Evolutionary conservation across 208 protist genomes (phyloP), one percentile per base, ranked within the genome.

Genomic region (Wallacemonas sp.): DNA sequence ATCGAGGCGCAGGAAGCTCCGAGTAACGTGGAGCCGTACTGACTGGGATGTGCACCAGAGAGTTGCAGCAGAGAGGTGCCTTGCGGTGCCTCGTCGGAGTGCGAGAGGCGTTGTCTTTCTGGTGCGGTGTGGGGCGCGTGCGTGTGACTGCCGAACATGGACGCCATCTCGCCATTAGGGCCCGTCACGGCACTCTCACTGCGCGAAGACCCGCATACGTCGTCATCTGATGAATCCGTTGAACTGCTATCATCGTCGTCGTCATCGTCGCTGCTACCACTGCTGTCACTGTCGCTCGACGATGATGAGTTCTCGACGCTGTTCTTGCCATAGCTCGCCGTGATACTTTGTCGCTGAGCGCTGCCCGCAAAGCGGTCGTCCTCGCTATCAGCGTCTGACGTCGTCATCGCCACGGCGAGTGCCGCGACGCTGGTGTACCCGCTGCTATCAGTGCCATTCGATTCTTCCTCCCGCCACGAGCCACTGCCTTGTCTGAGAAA

Each of bases 401-500:
- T 13, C 19, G 32, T 46, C 27, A 50, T 3, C 8, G 34, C 36
- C 19, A 0, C 26, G 9, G 50, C 50, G 3, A 57, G 29, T 10
- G 50, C 50, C 1, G 24, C 12, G 29, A 57, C 50, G 22, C 50
- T 57, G 3, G 15, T 32, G 21, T 57, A 57, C 3, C 9, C 30
- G 29, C 50, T n/a, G n/a, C n/a, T 57, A 24, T 57, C 50, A 9
- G 26, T 1, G 0, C 30, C 50, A 12, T 26, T 57, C 3, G 30
- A 38, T n/a, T 57, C 50, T 32, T 57, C 50, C n/a, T 41, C 50
- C 6, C 50, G 26, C 50, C 50, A 57, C 12, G 50, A 57, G 50
- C 50, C 50, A 32, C 50, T 57, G 3, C 50, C 50, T 6, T 57
- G 50, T 39, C 50, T 8, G 8, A 59, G n/a, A 59, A 68, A 68